A percentile compares a stretch with the other conserved stretches of the same genome.
Evolutionary conservation across 2,329 filamentous ascomycete species (phyloP).

Genomic region (Clonostachys solani): DNA sequence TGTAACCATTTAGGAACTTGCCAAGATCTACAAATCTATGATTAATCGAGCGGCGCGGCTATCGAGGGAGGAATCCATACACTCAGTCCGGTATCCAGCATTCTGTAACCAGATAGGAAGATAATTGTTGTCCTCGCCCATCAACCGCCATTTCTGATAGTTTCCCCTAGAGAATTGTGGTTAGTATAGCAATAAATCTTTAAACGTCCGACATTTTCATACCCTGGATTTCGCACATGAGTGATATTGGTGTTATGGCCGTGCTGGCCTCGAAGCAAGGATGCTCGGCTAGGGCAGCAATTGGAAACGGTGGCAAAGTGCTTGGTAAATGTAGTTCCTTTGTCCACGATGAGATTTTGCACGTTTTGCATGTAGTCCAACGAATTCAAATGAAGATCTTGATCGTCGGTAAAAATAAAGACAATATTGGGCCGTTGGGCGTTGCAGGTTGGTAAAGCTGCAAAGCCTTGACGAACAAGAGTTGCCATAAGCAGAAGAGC

Average conservation of each 20-base stretch:
- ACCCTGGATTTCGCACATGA: background rate
- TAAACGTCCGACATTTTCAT: too few relatives aligned
- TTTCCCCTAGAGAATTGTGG: constrained; percentile 9
- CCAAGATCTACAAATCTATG: constrained; percentile 5
- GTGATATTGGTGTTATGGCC: constrained; percentile 8
- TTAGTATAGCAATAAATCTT: too few relatives aligned
- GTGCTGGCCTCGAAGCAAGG: constrained; percentile 4
- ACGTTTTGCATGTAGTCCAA: constrained; percentile 48
- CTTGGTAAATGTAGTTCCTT: constrained; percentile 48
- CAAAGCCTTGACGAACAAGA: background rate
- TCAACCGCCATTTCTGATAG: constrained; percentile 44
- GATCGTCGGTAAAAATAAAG: constrained; percentile 59
- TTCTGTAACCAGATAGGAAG: constrained; percentile 46
- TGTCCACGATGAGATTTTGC: constrained; percentile 41
- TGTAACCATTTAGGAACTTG: constrained; percentile 9
- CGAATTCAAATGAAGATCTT: constrained; percentile 52
- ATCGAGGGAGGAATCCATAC: too few relatives aligned
- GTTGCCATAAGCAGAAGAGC: too few relatives aligned
- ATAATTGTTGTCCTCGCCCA: constrained; percentile 43
- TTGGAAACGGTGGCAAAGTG: constrained; percentile 46
- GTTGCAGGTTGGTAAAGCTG: too few relatives aligned
- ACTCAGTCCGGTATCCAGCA: constrained; percentile 43
- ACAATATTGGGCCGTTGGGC: constrained; percentile 41
- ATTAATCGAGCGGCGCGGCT: too few relatives aligned
- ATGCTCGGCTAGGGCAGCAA: constrained; percentile 5